Percentiles rank a stretch among this genome's conserved stretches.
These are phyloP conservation scores for Pythium dissimile DNA, from an alignment of 352 stramenopile species.

Conservation along the genomic window DNA sequence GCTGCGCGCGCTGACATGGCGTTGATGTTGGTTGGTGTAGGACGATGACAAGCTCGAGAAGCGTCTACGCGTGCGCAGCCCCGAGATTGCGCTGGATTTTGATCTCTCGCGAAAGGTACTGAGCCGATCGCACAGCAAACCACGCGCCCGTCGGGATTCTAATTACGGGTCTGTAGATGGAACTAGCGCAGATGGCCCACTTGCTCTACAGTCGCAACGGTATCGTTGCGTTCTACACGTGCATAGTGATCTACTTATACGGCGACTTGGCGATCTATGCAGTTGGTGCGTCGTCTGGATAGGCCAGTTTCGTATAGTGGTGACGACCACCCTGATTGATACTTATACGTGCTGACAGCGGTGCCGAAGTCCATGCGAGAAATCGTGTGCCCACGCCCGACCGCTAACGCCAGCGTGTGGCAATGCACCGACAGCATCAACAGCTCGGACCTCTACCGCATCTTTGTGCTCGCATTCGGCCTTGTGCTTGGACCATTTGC, in stretches of 20 bases:
- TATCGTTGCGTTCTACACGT: constrained; percentile 76
- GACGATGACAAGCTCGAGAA: constrained; percentile 54
- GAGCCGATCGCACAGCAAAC: background rate
- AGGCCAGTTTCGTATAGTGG: too few species aligned
- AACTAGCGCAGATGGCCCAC: constrained; percentile 81
- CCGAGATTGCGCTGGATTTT: constrained; percentile 43
- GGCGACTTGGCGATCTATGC: constrained; percentile 87
- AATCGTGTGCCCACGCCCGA: constrained; percentile 74
- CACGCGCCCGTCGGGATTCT: too few species aligned
- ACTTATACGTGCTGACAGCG: constrained; percentile 35
- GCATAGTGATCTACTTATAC: constrained; percentile 80
- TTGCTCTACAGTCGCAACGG: constrained; percentile 65
- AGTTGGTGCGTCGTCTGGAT: constrained; percentile 75
- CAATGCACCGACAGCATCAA: constrained; percentile 64
- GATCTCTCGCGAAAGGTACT: constrained; percentile 75
- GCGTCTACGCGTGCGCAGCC: constrained; percentile 35
- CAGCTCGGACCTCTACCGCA: constrained; percentile 77
- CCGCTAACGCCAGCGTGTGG: constrained; percentile 44
- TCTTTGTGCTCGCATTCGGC: constrained; percentile 79
- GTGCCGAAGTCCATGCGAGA: constrained; percentile 86
- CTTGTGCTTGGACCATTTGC: constrained; percentile 72
- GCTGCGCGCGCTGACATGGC: too few species aligned
- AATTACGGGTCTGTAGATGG: constrained; percentile 42
- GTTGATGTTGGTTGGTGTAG: constrained; percentile 26
- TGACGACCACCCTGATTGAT: too few species aligned